Percentiles rank a stretch among this genome's conserved stretches.
Evolutionary conservation across 306 rosid species (phyloP).

Genomic region (Pyrus pyrifolia): DNA sequence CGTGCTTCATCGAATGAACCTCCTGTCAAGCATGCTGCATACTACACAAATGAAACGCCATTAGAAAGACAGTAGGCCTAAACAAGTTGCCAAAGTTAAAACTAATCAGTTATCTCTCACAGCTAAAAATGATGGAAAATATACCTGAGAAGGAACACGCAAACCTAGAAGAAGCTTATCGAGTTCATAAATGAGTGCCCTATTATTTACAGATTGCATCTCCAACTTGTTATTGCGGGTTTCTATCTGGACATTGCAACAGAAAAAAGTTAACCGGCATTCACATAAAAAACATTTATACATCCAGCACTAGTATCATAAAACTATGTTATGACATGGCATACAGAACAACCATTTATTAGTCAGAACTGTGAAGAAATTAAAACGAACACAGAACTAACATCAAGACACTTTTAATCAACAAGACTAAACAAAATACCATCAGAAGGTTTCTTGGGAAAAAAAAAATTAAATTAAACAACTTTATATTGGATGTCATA

Average conservation of each 20-base stretch:
- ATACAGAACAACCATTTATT: not conserved
- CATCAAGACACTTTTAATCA: not conserved
- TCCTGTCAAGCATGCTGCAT: constrained; percentile 74
- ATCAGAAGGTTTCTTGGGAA: not conserved
- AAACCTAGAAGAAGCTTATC: constrained; percentile 78
- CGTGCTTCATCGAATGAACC: constrained; percentile 70
- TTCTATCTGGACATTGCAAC: constrained; percentile 69
- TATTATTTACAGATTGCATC: constrained; percentile 81
- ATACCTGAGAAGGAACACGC: constrained; percentile 83
- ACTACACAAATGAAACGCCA: constrained; percentile 50
- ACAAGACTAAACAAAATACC: not conserved
- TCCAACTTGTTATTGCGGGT: constrained; percentile 88
- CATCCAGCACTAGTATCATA: not conserved
- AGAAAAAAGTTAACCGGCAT: constrained; percentile 9
- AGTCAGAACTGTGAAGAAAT: not conserved
- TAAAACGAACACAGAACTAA: not conserved
- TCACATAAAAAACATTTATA: not conserved
- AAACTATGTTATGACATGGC: not conserved
- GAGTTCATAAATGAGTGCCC: constrained; percentile 71
- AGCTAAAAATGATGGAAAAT: constrained; percentile 7
- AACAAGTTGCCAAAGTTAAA: constrained; percentile 15
- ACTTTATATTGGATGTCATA: not conserved
- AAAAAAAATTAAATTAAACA: not conserved
- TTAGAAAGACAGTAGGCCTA: constrained; percentile 18
- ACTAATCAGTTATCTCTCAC: constrained; percentile 1